A percentile compares a stretch with the other conserved stretches of the same genome.
These are phyloP conservation scores for Chimonanthus salicifolius DNA, from an alignment of 164 flowering plant genomes.

Conservation along the genomic window DNA sequence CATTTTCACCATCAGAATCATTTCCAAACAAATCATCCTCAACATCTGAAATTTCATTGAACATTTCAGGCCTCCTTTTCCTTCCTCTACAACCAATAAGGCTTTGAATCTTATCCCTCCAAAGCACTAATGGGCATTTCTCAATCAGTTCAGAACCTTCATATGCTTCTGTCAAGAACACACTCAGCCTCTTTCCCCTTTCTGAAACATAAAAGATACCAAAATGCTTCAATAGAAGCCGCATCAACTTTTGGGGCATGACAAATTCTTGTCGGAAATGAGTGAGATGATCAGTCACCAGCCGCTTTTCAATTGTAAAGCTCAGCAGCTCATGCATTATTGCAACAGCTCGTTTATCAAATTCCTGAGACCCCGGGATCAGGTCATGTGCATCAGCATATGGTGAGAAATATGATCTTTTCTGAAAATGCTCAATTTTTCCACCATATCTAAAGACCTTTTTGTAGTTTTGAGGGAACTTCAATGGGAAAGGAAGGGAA, in stretches of 20 bases:
- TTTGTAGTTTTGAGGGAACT: constrained; percentile 68
- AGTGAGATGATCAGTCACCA: constrained; percentile 82
- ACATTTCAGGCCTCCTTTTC: constrained; percentile 42
- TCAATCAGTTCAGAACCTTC: constrained; percentile 74
- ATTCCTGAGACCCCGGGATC: constrained; percentile 67
- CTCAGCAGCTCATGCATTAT: constrained; percentile 90
- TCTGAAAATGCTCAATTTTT: constrained; percentile 73
- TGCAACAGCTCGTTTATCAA: constrained; percentile 88
- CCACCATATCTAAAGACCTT: constrained; percentile 55
- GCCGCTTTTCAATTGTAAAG: constrained; percentile 76
- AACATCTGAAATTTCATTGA: constrained; percentile 47
- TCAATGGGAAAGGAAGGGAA: constrained; percentile 72
- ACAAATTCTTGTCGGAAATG: constrained; percentile 74
- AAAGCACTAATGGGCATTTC: constrained; percentile 68
- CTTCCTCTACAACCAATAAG: constrained; percentile 63
- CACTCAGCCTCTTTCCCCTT: constrained; percentile 87
- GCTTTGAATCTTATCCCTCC: constrained; percentile 76
- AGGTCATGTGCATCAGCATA: constrained; percentile 82
- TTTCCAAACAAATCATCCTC: constrained; percentile 39
- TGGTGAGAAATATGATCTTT: constrained; percentile 70
- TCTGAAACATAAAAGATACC: constrained; percentile 94
- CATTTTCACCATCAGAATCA: constrained; percentile 30
- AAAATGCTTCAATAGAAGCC: constrained; percentile 78
- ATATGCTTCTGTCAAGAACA: constrained; percentile 81
- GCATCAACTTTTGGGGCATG: constrained; percentile 93